A percentile compares a stretch with the other conserved stretches of the same genome.
phyloP scores from a whole-genome alignment of 2,329 filamentous ascomycete species.

The Aspergillus bombycis region DNA sequence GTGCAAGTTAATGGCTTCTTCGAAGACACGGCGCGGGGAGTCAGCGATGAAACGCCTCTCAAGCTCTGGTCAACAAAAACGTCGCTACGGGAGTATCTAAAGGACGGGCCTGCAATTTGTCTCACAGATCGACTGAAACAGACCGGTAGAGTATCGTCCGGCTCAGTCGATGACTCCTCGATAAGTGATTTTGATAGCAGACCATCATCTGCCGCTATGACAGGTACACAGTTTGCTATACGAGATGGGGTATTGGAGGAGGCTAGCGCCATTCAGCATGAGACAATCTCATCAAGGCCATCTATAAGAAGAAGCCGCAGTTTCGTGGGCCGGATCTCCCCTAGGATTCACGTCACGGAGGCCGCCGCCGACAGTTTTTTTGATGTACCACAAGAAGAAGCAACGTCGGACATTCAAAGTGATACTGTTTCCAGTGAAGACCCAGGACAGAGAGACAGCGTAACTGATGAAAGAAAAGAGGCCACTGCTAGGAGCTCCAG shows the following conservation, averaged over 20 bases:
- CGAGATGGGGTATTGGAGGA: neutral
- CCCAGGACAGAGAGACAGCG: neutral
- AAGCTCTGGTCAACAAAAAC: constrained; percentile 38
- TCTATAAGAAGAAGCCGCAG: constrained; percentile 28
- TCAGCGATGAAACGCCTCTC: constrained; percentile 44
- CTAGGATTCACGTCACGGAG: constrained; percentile 35
- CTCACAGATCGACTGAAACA: constrained; percentile 55
- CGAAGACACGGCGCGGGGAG: constrained; percentile 61
- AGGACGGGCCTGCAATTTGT: constrained; percentile 59
- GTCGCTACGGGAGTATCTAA: constrained; percentile 52
- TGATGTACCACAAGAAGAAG: constrained; percentile 14
- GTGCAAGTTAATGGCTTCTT: constrained; percentile 65
- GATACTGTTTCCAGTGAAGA: neutral
- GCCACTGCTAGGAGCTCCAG: constrained; percentile 10
- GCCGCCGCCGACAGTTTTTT: constrained; percentile 27
- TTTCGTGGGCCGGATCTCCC: constrained; percentile 27
- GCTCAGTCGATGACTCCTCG: constrained; percentile 32
- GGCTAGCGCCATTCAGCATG: neutral
- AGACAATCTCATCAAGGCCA: constrained; percentile 19
- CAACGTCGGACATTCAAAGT: constrained; percentile 7
- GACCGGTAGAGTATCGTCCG: constrained; percentile 24
- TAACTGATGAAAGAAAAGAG: constrained; percentile 7
- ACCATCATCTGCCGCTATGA: constrained; percentile 23
- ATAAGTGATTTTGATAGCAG: constrained; percentile 35
- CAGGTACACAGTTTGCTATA: neutral